These are phyloP conservation scores for Phytophthora sansomeana DNA, from an alignment of 352 stramenopile species.

Conservation along the genomic window DNA sequence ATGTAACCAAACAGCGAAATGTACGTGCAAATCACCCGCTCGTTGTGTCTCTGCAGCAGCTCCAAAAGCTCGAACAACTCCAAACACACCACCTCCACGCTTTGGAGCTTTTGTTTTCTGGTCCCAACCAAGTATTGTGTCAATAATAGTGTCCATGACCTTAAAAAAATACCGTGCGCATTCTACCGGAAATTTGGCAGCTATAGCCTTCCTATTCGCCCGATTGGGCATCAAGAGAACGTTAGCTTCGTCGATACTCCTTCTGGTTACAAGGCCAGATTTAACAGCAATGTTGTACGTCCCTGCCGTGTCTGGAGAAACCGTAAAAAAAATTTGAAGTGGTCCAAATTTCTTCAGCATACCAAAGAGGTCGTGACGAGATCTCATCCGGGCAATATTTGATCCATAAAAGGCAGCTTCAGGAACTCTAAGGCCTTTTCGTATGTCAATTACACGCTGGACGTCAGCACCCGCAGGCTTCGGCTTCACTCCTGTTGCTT, in stretches of 20 bases:
- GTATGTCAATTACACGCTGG: slow-evolving; percentile 12
- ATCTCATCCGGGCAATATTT: too few species aligned
- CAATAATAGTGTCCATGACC: slow-evolving; percentile 27
- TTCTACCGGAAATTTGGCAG: too few species aligned
- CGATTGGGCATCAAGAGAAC: not conserved
- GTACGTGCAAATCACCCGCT: slow-evolving; percentile 34
- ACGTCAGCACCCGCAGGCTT: not conserved
- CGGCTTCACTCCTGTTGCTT: not conserved
- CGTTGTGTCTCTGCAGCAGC: slow-evolving; percentile 35
- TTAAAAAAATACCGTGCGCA: too few species aligned
- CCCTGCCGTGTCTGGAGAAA: too few species aligned
- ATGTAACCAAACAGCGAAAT: slow-evolving; percentile 39
- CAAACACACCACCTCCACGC: slow-evolving; percentile 33
- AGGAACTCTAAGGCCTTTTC: slow-evolving; percentile 31
- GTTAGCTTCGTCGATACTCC: not conserved
- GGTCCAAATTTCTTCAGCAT: slow-evolving; percentile 35
- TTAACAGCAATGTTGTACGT: too few species aligned
- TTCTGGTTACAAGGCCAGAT: not conserved
- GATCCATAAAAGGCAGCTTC: too few species aligned
- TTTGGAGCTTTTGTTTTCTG: not conserved
- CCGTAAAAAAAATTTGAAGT: slow-evolving; percentile 35
- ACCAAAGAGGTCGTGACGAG: too few species aligned
- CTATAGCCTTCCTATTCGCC: slow-evolving; percentile 19
- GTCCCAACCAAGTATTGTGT: slow-evolving; percentile 30
- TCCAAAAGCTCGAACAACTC: slow-evolving; percentile 34